A percentile compares a stretch with the other conserved stretches of the same genome.
These are phyloP conservation scores for Urostyla sp. DNA, from an alignment of 73 alveolate species.

Conservation along the genomic window DNA sequence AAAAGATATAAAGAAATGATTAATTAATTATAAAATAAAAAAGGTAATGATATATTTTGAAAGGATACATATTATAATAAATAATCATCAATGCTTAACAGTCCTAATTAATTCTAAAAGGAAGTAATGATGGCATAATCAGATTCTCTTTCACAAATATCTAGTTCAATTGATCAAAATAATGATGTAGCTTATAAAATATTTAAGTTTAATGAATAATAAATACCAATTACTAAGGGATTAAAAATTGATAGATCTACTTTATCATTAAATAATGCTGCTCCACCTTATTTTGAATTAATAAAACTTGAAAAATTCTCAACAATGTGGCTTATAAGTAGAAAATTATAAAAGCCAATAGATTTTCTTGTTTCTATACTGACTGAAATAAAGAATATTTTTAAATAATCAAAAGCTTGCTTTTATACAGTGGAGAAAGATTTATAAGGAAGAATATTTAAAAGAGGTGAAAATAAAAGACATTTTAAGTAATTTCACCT, in stretches of 20 bases:
- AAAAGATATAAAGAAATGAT: conserved; percentile 44
- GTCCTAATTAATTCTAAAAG: conserved; percentile 2
- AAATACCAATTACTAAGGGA: background rate
- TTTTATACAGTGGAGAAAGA: conserved; percentile 6
- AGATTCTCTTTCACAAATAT: conserved; percentile 21
- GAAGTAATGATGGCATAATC: background rate
- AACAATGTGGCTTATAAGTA: background rate
- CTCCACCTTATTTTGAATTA: conserved; percentile 37
- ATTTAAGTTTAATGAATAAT: background rate
- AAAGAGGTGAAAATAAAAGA: conserved; percentile 20
- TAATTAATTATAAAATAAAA: too few relatives aligned
- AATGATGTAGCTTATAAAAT: conserved; percentile 16
- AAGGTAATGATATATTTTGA: conserved; percentile 9
- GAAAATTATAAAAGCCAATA: conserved; percentile 7
- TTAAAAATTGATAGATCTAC: background rate
- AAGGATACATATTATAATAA: background rate
- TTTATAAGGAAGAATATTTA: background rate
- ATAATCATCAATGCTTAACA: conserved; percentile 1
- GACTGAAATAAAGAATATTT: conserved; percentile 25
- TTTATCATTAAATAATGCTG: background rate
- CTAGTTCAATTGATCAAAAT: conserved; percentile 26
- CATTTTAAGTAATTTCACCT: background rate
- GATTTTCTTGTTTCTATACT: background rate
- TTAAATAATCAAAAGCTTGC: background rate
- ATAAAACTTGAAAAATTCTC: conserved; percentile 20